Evolutionary conservation across 2,329 filamentous ascomycete genomes (phyloP), one percentile per base, ranked within the genome.

Genomic region (Teratosphaeria pseudoeucalypti): DNA sequence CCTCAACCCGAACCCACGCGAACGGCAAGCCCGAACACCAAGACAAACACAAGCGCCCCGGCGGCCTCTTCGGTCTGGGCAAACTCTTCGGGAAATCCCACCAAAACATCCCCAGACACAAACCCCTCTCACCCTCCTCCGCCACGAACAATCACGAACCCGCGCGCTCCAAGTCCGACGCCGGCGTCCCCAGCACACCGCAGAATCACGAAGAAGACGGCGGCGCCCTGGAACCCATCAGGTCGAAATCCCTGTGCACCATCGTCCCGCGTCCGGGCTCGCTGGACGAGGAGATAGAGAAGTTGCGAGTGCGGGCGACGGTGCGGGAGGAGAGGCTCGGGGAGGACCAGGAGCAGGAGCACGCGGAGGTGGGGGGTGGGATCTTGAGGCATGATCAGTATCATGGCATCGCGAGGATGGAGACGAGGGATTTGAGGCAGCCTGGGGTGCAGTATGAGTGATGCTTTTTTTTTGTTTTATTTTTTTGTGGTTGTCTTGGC

Each of bases 351-450:
- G 12, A 3, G 16, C 10, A 14, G 14, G 62, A 52, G 0, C 56
- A 73, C 5, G 60, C 59, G 9, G 66, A 69, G 39, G 68, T 67
- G 11, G 71, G 69, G 16, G 73, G 72, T 12, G 72, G 72, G 16
- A 66, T 73, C 34, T 69, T 71, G 27, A 64, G 76, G 59, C 76
- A 78, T 63, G 76, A 78, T 62, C 75, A 76, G 69, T 78, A 73
- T 62, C 66, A 65, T 58, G 69, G 69, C 4, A 67, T 70, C 57
- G 67, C 61, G 57, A 65, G 69, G 61, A 60, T 56, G 34, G 71
- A 71, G 37, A 77, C 75, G 4, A 74, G 71, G 59, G 73, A 77
- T 59, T 70, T 75, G 57, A 65, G 71, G 57, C 67, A 70, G 60
- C 56, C 55, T 19, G 56, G 34, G 27, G 56, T 37, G 7, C 49